Conservation (phyloP, 23 red algal species). For the Porphyridium purpureum region DNA sequence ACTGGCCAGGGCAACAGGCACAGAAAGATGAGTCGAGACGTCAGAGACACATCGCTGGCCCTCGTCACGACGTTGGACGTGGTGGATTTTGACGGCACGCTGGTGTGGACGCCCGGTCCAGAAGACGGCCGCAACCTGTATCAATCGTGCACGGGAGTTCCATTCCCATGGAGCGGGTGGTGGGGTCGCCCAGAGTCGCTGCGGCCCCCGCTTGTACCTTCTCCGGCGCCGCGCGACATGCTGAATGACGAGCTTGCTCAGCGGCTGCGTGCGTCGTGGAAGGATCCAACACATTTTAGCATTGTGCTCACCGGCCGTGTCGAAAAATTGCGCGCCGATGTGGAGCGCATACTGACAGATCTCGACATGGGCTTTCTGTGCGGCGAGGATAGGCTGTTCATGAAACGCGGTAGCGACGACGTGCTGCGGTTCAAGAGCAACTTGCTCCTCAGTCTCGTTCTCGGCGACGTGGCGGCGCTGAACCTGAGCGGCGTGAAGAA, state of each 20-base stretch:
- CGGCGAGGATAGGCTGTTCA: no score
- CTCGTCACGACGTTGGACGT: slow-evolving; percentile 27
- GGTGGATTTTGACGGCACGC: slow-evolving; percentile 35
- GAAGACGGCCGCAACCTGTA: slow-evolving; percentile 24
- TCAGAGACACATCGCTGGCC: no score
- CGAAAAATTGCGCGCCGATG: slow-evolving; percentile 8
- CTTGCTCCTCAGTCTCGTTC: no score
- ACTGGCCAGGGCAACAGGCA: no score
- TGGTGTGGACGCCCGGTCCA: slow-evolving; percentile 31
- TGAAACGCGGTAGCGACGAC: no score
- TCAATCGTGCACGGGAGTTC: slow-evolving; percentile 9
- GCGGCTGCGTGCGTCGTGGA: slow-evolving; percentile 10
- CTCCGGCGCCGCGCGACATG: slow-evolving; percentile 20
- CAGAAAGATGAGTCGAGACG: no score
- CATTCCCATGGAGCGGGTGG: slow-evolving; percentile 21
- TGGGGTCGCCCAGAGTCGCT: slow-evolving; percentile 21
- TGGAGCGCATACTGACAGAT: slow-evolving; percentile 32
- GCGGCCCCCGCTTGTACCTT: slow-evolving; percentile 11
- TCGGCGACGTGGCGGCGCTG: no score
- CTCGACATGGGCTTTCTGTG: no score
- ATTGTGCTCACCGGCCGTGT: slow-evolving; percentile 34
- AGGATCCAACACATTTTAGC: slow-evolving; percentile 13
- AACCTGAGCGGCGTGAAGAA: no score
- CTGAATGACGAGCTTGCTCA: slow-evolving; percentile 21
- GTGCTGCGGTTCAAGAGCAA: no score